Evolutionary conservation across 2,329 filamentous ascomycete genomes (phyloP), one percentile per base, ranked within the genome.

Genomic region (Fusarium neocosmosporiellum): DNA sequence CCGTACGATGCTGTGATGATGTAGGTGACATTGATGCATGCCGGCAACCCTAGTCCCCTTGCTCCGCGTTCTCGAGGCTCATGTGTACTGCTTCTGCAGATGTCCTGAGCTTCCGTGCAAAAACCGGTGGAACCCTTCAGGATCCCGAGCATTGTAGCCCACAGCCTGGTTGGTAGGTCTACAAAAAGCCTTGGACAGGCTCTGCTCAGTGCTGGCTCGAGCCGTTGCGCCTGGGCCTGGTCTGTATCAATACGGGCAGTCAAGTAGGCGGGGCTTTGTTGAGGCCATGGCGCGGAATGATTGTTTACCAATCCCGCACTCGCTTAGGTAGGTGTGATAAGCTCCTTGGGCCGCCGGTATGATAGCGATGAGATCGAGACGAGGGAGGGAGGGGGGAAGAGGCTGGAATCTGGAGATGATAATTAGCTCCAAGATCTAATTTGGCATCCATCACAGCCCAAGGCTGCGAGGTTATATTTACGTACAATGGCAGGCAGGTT

Each of bases 1-100:
- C 43, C 65, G 67, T 71, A 48, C 53, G 46, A 59, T 62, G 34
- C 31, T 31, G 27, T 59, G 58, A 54, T 54, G 46, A 63, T n/a
- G 33, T 22, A 50, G 50, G 61, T 59, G 50, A 50, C 16, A 61
- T 59, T 22, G 27, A 36, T 69, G 37, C 66, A 58, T 58, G 48
- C 33, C 55, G 63, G 54, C 39, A 34, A 20, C 64, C 48, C 34
- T 43, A 60, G 27, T 24, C 48, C 29, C 41, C 36, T 65, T 46
- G 57, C 22, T 60, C 27, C 16, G 46, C 33, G 24, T 55, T 46
- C 36, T 43, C 22, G 16, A 48, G 46, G 48, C n/a, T 66, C 46
- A 34, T 43, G 8, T 18, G 29, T 36, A 22, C 36, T 61, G 39
- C 29, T 48, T 34, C 39, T 59, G 36, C 46, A 33, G 31, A 22